Conservation (phyloP, 2,329 filamentous ascomycete genomes). For the Leptographium flavum region DNA sequence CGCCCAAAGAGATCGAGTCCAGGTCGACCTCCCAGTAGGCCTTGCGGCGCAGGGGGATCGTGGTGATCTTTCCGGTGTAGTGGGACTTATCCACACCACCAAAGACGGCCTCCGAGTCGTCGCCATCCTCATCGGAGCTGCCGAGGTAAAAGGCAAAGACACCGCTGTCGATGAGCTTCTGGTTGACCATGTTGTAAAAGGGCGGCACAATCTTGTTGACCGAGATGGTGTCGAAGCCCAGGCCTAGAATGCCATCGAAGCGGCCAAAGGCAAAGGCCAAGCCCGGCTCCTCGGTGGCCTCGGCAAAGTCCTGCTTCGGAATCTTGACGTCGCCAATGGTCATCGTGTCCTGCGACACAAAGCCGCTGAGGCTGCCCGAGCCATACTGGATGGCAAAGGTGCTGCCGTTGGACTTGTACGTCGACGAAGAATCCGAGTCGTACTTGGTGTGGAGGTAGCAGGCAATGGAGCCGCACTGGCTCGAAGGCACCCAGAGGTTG, state of each 20-base stretch:
- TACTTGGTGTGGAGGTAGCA: slow-evolving; percentile 98
- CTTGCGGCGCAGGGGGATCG: slow-evolving; percentile 92
- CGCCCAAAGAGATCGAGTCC: slow-evolving; percentile 78
- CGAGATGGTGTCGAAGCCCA: slow-evolving; percentile 92
- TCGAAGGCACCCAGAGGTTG: slow-evolving; percentile 95
- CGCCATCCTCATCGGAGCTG: slow-evolving; percentile 49
- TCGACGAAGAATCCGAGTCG: slow-evolving; percentile 76
- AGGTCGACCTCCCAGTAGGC: slow-evolving; percentile 99
- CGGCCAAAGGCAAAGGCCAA: slow-evolving; percentile 94
- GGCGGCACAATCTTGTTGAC: slow-evolving; percentile 90
- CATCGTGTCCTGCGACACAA: slow-evolving; percentile 78
- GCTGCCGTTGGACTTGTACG: slow-evolving; percentile 87
- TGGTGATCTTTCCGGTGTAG: slow-evolving; percentile 73
- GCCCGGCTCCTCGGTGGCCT: slow-evolving; percentile 90
- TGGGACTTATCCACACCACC: slow-evolving; percentile 76
- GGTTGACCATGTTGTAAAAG: slow-evolving; percentile 91
- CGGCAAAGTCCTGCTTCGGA: slow-evolving; percentile 85
- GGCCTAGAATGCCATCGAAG: slow-evolving; percentile 91
- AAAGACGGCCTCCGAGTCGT: slow-evolving; percentile 77
- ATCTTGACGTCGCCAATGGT: slow-evolving; percentile 80
- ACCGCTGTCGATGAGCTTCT: slow-evolving; percentile 77
- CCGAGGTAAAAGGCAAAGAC: slow-evolving; percentile 96
- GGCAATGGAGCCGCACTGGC: slow-evolving; percentile 83
- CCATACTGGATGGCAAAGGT: slow-evolving; percentile 90
- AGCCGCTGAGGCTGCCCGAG: slow-evolving; percentile 85